A percentile compares a stretch with the other conserved stretches of the same genome.
Evolutionary conservation across 306 rosid species (phyloP).

Genomic region (Medicago lupulina): DNA sequence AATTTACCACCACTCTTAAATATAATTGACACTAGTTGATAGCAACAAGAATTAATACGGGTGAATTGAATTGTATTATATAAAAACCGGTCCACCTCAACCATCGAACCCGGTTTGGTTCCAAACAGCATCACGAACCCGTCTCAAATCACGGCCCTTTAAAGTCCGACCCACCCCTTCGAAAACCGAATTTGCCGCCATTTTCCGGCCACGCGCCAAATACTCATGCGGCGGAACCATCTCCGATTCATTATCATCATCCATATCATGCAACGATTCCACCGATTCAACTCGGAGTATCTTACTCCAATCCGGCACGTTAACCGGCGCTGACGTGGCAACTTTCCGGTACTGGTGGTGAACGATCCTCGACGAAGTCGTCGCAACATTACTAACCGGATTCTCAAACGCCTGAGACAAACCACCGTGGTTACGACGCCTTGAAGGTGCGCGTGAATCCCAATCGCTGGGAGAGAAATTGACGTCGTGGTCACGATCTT

Average conservation of each 20-base stretch:
- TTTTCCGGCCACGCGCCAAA: constrained; percentile 76
- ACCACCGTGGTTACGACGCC: constrained; percentile 64
- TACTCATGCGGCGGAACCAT: constrained; percentile 96
- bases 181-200: constrained; percentile 80
- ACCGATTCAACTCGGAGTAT: constrained; percentile 78
- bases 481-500: constrained; percentile 31
- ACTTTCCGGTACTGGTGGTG: constrained; percentile 73
- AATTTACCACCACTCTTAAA: constrained; percentile 10
- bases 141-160: constrained; percentile 89
- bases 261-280: constrained; percentile 67
- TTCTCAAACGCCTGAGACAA: constrained; percentile 71
- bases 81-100: constrained; percentile 11
- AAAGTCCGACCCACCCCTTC: constrained; percentile 97
- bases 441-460: constrained; percentile 40
- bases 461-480: constrained; percentile 41
- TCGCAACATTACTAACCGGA: constrained; percentile 40
- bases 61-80: not conserved
- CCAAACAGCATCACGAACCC: constrained; percentile 97
- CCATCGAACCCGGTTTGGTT: constrained; percentile 96
- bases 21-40: not conserved
- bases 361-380: constrained; percentile 59
- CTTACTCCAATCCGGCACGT: constrained; percentile 99
- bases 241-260: constrained; percentile 60
- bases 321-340: constrained; percentile 90
- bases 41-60: not conserved